Percentiles rank a stretch among this genome's conserved stretches.
Conservation (phyloP, 1,284 basidiomycete species). For the Ceratobasidium sp. region DNA sequence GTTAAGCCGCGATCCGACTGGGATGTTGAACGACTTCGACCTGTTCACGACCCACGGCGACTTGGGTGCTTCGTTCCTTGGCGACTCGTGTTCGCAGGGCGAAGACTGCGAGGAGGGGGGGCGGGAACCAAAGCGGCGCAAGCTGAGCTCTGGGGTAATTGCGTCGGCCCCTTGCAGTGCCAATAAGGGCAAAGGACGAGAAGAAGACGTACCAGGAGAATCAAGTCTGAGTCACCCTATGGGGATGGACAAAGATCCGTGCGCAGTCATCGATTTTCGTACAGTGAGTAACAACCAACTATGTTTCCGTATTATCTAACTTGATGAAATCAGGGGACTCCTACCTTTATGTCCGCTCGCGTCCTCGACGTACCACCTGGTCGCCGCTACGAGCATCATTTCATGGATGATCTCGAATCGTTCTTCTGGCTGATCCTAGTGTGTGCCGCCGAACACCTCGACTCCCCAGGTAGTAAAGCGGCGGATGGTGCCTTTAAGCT, state of each 20-base stretch:
- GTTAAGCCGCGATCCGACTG: neutral
- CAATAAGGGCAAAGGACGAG: neutral
- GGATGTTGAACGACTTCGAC: constrained; percentile 26
- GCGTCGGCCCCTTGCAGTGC: neutral
- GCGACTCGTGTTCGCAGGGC: no score
- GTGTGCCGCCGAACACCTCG: constrained; percentile 18
- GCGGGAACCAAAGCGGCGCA: neutral
- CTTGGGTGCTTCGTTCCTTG: no score
- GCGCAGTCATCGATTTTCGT: constrained; percentile 11
- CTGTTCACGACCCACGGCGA: neutral
- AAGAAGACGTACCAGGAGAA: neutral
- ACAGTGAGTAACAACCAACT: constrained; percentile 4
- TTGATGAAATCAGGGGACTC: constrained; percentile 1
- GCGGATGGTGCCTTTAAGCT: neutral
- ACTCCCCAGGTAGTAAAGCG: neutral
- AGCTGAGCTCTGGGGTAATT: neutral
- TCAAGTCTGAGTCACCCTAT: neutral
- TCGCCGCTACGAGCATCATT: constrained; percentile 7
- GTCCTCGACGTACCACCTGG: neutral
- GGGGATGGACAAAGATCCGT: neutral
- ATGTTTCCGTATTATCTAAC: neutral
- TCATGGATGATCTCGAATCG: constrained; percentile 25
- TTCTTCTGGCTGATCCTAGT: constrained; percentile 29
- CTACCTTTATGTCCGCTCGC: constrained; percentile 13
- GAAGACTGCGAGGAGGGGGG: no score